Percentiles rank a stretch among this genome's conserved stretches.
Evolutionary conservation across 441 rosid species (phyloP).

Genomic region (Theobroma grandiflorum): DNA sequence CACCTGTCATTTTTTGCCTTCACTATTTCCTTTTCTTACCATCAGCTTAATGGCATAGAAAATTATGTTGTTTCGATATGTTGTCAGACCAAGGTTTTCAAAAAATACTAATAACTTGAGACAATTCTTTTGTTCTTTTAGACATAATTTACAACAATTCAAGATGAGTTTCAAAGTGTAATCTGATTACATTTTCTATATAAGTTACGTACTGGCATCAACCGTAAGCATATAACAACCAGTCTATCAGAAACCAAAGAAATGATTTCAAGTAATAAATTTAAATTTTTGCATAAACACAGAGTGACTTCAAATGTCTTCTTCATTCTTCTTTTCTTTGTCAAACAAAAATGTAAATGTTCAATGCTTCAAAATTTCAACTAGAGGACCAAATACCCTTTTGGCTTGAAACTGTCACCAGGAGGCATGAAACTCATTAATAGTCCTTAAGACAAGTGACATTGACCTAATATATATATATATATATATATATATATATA

Average conservation of each 20-base stretch:
- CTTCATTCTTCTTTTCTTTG: neutral
- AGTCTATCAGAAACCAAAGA: neutral
- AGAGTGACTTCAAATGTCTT: neutral
- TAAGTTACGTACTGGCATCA: neutral
- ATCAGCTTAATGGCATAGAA: neutral
- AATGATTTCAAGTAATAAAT: neutral
- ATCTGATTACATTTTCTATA: neutral
- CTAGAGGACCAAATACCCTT: neutral
- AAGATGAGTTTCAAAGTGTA: neutral
- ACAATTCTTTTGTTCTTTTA: no score
- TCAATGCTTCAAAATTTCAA: conserved; percentile 8
- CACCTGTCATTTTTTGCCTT: neutral
- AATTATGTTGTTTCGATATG: neutral
- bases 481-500: neutral
- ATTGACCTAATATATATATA: neutral
- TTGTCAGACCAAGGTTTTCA: neutral
- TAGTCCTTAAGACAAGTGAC: neutral
- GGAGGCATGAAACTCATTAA: neutral
- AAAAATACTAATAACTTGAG: no score
- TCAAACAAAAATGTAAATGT: neutral
- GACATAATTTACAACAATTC: neutral
- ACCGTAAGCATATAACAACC: neutral
- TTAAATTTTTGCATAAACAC: neutral
- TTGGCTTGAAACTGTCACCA: neutral
- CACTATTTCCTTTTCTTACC: neutral